A percentile compares a stretch with the other conserved stretches of the same genome.
Conservation (phyloP, 2,329 filamentous ascomycete species). For the Cordyceps cicadae region DNA sequence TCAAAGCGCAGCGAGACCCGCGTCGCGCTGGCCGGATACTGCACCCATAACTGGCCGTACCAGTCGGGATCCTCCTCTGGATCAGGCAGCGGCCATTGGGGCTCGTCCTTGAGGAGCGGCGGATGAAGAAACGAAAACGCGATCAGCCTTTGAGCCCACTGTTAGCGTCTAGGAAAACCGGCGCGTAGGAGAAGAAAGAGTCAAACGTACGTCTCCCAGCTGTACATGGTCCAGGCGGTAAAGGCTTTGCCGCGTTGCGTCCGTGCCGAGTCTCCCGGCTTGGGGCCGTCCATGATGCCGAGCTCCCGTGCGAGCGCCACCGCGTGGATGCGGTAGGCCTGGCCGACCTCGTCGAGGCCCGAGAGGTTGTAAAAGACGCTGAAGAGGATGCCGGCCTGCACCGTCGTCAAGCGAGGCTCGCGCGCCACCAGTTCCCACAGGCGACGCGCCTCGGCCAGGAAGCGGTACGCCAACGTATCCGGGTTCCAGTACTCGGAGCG, state of each 20-base stretch:
- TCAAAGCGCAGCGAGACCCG: not conserved
- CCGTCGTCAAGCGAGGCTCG: conserved; percentile 18
- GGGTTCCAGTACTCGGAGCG: conserved; percentile 27
- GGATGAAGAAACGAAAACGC: not conserved
- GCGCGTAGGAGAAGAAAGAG: not conserved
- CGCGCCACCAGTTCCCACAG: conserved; percentile 20
- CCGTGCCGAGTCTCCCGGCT: not conserved
- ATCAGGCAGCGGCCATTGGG: not conserved
- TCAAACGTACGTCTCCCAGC: not conserved
- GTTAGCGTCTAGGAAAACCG: not conserved
- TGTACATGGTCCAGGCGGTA: not conserved
- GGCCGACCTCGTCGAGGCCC: not conserved
- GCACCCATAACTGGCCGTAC: not conserved
- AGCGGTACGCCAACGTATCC: conserved; percentile 23
- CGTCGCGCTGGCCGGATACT: not conserved
- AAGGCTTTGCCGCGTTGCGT: not conserved
- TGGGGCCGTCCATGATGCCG: not conserved
- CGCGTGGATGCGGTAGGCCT: not conserved
- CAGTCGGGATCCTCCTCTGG: not conserved
- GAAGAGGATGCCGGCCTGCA: conserved; percentile 24
- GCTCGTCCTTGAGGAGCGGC: not conserved
- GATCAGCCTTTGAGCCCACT: not conserved
- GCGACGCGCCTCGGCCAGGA: conserved; percentile 25
- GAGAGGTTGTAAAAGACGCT: conserved; percentile 16
- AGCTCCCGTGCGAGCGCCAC: not conserved